A percentile compares a stretch with the other conserved stretches of the same genome.
These are phyloP conservation scores for Salvia rosmarinus DNA, from an alignment of 257 asterid species.

Conservation along the genomic window DNA sequence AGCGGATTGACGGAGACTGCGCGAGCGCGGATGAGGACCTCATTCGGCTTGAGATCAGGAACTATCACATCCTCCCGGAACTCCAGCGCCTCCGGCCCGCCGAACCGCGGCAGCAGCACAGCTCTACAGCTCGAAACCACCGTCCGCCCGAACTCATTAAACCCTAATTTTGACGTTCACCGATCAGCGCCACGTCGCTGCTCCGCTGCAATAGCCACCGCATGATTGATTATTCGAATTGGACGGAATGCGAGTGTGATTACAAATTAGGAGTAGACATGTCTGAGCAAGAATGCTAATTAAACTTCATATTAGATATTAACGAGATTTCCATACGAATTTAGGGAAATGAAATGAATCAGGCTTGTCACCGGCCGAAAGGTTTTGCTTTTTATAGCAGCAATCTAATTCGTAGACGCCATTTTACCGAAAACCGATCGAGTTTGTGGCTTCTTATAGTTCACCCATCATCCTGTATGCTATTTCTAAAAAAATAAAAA, in stretches of 20 bases:
- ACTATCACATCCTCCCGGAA: conserved; percentile 69
- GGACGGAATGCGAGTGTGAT: background rate
- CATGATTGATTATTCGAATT: conserved; percentile 44
- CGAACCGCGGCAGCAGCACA: conserved; percentile 82
- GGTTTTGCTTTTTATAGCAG: conserved; percentile 24
- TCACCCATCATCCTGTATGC: background rate
- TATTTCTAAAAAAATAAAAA: background rate
- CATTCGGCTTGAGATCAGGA: conserved; percentile 79
- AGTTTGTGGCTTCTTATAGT: conserved; percentile 22
- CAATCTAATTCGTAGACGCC: conserved; percentile 23
- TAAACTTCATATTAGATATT: background rate
- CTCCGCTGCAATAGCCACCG: conserved; percentile 53
- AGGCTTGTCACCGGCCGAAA: background rate
- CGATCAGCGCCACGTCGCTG: conserved; percentile 31
- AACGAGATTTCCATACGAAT: background rate
- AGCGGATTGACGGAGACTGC: conserved; percentile 98
- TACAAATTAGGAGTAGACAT: conserved; percentile 16
- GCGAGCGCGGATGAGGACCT: conserved; percentile 94
- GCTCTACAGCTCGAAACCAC: conserved; percentile 79
- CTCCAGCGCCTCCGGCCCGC: conserved; percentile 86
- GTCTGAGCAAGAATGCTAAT: background rate
- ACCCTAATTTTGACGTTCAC: conserved; percentile 41
- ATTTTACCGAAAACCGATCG: conserved; percentile 21
- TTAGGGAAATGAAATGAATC: conserved; percentile 1
- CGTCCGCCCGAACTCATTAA: conserved; percentile 43